These are phyloP conservation scores for Fagus sylvatica DNA, from an alignment of 306 rosid species.

Conservation along the genomic window DNA sequence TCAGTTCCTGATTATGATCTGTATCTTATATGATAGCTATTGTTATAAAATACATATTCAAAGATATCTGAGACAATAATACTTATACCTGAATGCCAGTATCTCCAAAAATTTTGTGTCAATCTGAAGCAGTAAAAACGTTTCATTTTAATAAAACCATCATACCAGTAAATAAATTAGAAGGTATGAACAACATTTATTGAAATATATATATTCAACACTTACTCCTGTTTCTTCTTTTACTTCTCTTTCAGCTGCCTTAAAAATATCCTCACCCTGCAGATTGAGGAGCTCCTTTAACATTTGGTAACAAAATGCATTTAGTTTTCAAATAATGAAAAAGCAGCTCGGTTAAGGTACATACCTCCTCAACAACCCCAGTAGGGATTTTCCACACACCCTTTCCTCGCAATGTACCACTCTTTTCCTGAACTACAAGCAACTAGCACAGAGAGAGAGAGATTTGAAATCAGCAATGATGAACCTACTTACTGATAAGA, in stretches of 20 bases:
- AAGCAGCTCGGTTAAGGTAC: constrained; percentile 8
- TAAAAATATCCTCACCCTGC: constrained; percentile 55
- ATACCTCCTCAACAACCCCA: constrained; percentile 54
- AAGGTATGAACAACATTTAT: not conserved
- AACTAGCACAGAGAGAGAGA: constrained; percentile 14
- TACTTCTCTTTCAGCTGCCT: constrained; percentile 53
- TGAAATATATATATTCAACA: constrained; percentile 10
- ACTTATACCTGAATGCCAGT: constrained; percentile 47
- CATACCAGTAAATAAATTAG: constrained; percentile 2
- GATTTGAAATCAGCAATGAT: not conserved
- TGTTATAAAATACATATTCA: not conserved
- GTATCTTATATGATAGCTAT: not conserved
- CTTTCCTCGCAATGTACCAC: constrained; percentile 44
- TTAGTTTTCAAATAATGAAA: not conserved
- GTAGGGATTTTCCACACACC: constrained; percentile 60
- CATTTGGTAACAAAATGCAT: constrained; percentile 14
- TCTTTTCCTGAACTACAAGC: constrained; percentile 54
- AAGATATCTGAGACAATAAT: not conserved
- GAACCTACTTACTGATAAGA: not conserved
- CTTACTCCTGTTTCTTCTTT: constrained; percentile 67
- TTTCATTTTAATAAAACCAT: constrained; percentile 4
- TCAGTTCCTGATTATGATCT: too few relatives aligned
- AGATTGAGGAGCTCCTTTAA: constrained; percentile 4
- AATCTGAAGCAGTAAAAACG: constrained; percentile 34
- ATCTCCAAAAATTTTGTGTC: constrained; percentile 51